Percentiles rank a stretch among this genome's conserved stretches.
These are phyloP conservation scores for Hydrangea macrophylla DNA, from an alignment of 148 eudicot species.

Conservation along the genomic window DNA sequence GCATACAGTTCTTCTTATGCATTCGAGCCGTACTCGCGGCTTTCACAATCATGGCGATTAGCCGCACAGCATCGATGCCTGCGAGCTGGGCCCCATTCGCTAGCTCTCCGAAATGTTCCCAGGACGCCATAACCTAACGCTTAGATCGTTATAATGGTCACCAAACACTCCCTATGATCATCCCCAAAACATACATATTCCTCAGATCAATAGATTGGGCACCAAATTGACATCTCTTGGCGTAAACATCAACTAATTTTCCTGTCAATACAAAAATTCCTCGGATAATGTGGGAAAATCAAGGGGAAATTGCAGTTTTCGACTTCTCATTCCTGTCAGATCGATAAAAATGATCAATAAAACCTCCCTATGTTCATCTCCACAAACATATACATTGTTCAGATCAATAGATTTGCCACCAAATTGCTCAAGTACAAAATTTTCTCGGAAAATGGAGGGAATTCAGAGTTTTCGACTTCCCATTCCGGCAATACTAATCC, in stretches of 20 bases:
- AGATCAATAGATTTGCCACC: no score
- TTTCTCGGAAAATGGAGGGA: no score
- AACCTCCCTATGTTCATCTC: no score
- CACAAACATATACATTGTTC: no score
- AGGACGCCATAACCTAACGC: slow-evolving; percentile 25
- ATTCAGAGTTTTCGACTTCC: no score
- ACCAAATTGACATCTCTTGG: no score
- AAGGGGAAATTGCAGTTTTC: not conserved
- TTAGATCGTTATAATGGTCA: not conserved
- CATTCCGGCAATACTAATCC: not conserved
- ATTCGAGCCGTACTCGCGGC: slow-evolving; percentile 90
- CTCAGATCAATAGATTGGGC: no score
- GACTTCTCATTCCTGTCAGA: not conserved
- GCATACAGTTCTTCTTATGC: slow-evolving; percentile 92
- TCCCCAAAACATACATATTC: no score
- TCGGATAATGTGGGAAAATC: not conserved
- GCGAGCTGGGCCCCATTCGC: slow-evolving; percentile 78
- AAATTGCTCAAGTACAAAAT: no score
- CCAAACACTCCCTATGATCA: no score
- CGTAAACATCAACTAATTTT: no score
- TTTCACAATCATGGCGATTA: slow-evolving; percentile 77
- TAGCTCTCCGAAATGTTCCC: slow-evolving; percentile 61
- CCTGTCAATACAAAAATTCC: not conserved
- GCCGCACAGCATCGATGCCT: slow-evolving; percentile 70
- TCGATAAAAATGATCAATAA: no score